These are phyloP conservation scores for Lepidium campestre DNA, from an alignment of 441 rosid genomes.

Conservation along the genomic window DNA sequence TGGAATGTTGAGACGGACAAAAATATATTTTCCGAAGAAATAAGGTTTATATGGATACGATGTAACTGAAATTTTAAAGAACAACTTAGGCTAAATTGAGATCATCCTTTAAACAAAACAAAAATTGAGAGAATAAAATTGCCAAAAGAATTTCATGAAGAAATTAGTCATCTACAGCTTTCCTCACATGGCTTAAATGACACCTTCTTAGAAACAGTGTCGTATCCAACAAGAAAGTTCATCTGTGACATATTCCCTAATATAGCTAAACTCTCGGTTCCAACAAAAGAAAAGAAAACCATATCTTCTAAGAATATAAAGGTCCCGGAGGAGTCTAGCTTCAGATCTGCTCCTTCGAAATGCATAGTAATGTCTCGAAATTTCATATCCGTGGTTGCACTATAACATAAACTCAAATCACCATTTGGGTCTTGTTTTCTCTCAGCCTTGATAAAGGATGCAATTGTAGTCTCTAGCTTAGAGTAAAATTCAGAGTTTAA, in stretches of 20 bases:
- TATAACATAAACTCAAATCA: conserved; percentile 33
- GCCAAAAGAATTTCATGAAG: too few species aligned
- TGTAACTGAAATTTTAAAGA: too few species aligned
- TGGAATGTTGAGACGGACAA: too few species aligned
- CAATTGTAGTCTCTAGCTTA: conserved; percentile 24
- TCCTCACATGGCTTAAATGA: too few species aligned
- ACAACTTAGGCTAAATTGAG: too few species aligned
- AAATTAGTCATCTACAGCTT: too few species aligned
- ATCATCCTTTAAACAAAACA: too few species aligned
- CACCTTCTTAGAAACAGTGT: neutral
- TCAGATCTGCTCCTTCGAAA: conserved; percentile 41
- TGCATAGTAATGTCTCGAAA: conserved; percentile 35
- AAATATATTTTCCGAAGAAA: too few species aligned
- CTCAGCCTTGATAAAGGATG: neutral
- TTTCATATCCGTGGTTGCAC: neutral
- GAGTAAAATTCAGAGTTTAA: conserved; percentile 19
- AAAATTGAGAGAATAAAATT: too few species aligned
- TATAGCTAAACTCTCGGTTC: neutral
- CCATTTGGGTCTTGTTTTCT: neutral
- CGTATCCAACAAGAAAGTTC: conserved; percentile 48
- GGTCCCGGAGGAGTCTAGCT: conserved; percentile 11
- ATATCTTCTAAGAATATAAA: conserved; percentile 18
- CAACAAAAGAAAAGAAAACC: conserved; percentile 25
- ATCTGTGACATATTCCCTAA: conserved; percentile 43
- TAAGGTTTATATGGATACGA: too few species aligned